Base-by-base conservation (phyloP, 2,329 filamentous ascomycete genomes). In the Fonsecaea multimorphosa region DNA sequence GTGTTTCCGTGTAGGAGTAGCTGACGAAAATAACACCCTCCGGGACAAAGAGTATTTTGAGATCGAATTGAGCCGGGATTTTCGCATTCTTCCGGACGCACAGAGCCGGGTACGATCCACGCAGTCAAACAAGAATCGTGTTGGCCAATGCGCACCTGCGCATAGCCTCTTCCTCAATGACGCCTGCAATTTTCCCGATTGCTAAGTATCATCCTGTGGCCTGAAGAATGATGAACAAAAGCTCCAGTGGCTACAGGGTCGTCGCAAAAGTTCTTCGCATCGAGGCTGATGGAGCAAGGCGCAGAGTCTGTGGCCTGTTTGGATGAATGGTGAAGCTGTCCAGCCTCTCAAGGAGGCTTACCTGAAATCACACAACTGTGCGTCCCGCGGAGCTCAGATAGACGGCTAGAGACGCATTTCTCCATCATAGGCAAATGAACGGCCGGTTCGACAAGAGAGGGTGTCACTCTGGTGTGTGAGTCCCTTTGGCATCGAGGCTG, bases 401-500 rank as follows among this genome's bases (percentile, higher is more conserved):
- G 11, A 9, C 44, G 3, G 44, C 11, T 12, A 27, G 9, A 24
- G 44, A 24, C 19, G 19, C 38, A 40, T 49, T 49, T 27, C 44
- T 49, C 8, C 4, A 49, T 14, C 8, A 12, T 2, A 11, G 7
- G 19, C 44, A 49, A 14, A 24, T 49, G 24, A 49, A 49, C 44
- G 19, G 44, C 16, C 22, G 44, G 9, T 2, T 49, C 44, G 44
- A 49, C 11, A 49, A 49, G 44, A 49, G 22, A 27, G 16, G 22
- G 49, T 49, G 56, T 49, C 56, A 58, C 56, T 46, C 38, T 58
- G 38, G 24, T 16, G 56, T 19, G 24, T 44, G 29, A 49, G 27
- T 22, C 8, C 24, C 31, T 58, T 27, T 27, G 40, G 29, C 40
- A 31, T 22, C 36, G 22, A 58, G 58, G 44, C 44, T n/a, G 46